Evolutionary conservation across 2,329 filamentous ascomycete genomes (phyloP).

Genomic region (Penicillium sp.): DNA sequence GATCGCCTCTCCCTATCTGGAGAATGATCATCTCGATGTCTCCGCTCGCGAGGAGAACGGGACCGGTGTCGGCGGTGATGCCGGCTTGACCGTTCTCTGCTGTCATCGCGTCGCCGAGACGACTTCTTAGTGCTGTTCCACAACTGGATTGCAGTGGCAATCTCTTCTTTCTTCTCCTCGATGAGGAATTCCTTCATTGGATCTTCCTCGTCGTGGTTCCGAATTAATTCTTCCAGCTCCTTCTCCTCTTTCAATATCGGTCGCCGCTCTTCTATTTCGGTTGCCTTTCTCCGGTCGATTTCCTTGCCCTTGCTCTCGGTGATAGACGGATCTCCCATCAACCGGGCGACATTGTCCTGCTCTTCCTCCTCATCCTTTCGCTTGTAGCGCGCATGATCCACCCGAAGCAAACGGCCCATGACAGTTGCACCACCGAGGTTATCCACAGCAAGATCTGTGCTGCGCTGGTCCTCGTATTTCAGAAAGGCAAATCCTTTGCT

Average conservation of each 20-base stretch:
- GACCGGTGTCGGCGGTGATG: constrained; percentile 48
- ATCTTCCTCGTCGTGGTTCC: constrained; percentile 88
- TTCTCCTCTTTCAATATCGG: constrained; percentile 76
- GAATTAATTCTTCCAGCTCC: constrained; percentile 71
- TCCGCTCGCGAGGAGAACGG: constrained; percentile 30
- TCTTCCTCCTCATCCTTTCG: constrained; percentile 67
- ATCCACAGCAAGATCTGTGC: constrained; percentile 92
- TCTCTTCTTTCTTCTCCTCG: constrained; percentile 86
- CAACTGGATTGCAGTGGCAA: constrained; percentile 66
- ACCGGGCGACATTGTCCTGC: constrained; percentile 48
- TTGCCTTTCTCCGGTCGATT: constrained; percentile 33
- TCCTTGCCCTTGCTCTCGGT: constrained; percentile 32
- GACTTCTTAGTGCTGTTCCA: constrained; percentile 52
- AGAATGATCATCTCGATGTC: constrained; percentile 29
- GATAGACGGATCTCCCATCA: constrained; percentile 48
- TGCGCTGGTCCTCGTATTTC: constrained; percentile 97
- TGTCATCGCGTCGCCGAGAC: constrained; percentile 31
- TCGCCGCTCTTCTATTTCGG: constrained; percentile 51
- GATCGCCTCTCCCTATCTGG: constrained; percentile 25
- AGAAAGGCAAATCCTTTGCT: constrained; percentile 92
- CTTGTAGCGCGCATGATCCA: constrained; percentile 94
- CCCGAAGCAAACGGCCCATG: constrained; percentile 73
- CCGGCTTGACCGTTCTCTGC: constrained; percentile 42
- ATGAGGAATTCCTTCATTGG: constrained; percentile 94
- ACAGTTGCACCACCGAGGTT: constrained; percentile 87